Percentiles rank a stretch among this genome's conserved stretches.
phyloP scores from a whole-genome alignment of 2,329 filamentous ascomycete genomes.

The Esteya vermicola region DNA sequence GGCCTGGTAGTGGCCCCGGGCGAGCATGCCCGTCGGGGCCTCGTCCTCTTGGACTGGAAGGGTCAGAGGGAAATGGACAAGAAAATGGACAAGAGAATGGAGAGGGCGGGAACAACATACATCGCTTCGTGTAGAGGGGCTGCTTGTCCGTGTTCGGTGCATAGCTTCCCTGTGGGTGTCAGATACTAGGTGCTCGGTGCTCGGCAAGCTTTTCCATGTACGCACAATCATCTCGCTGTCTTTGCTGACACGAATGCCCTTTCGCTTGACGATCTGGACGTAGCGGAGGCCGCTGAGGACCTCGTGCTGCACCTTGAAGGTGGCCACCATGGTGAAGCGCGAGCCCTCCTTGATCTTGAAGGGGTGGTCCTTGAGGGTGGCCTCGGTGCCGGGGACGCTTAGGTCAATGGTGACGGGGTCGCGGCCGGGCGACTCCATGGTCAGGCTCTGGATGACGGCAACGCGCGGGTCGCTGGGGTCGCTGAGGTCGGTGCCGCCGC shows the following conservation, averaged over 20 bases:
- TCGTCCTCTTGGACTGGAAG: constrained; percentile 72
- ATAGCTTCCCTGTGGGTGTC: constrained; percentile 58
- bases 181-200: neutral
- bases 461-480: constrained; percentile 73
- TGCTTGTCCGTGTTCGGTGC: constrained; percentile 84
- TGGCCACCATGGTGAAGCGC: constrained; percentile 85
- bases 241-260: constrained; percentile 77
- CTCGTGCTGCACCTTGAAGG: constrained; percentile 93
- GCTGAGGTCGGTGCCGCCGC: constrained; percentile 55
- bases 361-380: constrained; percentile 72
- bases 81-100: neutral
- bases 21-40: constrained; percentile 80
- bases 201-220: constrained; percentile 21
- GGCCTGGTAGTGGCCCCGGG: constrained; percentile 80
- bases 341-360: constrained; percentile 97
- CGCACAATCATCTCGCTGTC: constrained; percentile 98
- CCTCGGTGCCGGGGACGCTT: constrained; percentile 55
- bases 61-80: too few species aligned
- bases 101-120: constrained; percentile 37
- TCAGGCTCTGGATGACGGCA: constrained; percentile 85
- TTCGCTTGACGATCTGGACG: constrained; percentile 83
- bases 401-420: constrained; percentile 82
- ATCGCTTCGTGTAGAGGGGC: constrained; percentile 77
- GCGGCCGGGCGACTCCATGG: constrained; percentile 74
- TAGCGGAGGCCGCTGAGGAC: constrained; percentile 93